phyloP scores from a whole-genome alignment of 2,329 filamentous ascomycete species.

The Scytalidium sp. region DNA sequence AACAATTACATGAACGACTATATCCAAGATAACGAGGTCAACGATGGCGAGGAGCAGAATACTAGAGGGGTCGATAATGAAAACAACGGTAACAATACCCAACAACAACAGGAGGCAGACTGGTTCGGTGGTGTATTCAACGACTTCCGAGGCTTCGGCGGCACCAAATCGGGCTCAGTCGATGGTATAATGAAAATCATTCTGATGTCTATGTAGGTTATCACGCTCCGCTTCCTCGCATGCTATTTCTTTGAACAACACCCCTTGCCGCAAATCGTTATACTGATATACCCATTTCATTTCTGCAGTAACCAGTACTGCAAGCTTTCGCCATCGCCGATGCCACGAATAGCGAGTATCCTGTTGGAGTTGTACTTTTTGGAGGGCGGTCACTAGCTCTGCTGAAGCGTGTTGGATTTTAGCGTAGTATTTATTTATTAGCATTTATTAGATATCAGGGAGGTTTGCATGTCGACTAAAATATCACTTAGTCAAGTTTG shows the following conservation, averaged over 20 bases:
- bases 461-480: too few relatives aligned
- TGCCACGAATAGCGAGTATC: slow-evolving; percentile 20
- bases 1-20: not conserved
- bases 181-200: slow-evolving; percentile 26
- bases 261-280: not conserved
- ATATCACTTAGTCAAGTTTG: too few relatives aligned
- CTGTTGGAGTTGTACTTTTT: slow-evolving; percentile 27
- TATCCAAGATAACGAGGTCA: not conserved
- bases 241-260: not conserved
- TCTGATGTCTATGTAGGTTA: slow-evolving; percentile 24
- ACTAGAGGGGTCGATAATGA: not conserved
- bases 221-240: not conserved
- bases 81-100: not conserved
- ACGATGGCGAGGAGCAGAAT: not conserved
- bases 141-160: slow-evolving; percentile 22
- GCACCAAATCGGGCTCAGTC: slow-evolving; percentile 20
- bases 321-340: slow-evolving; percentile 19
- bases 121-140: slow-evolving; percentile 18
- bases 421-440: not conserved
- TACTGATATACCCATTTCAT: not conserved
- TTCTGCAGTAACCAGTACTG: slow-evolving; percentile 24
- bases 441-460: too few relatives aligned
- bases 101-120: slow-evolving; percentile 1
- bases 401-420: not conserved
- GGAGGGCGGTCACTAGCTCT: slow-evolving; percentile 7